Base-by-base conservation (phyloP, 2,329 filamentous ascomycete species). In the Diatrype stigma region DNA sequence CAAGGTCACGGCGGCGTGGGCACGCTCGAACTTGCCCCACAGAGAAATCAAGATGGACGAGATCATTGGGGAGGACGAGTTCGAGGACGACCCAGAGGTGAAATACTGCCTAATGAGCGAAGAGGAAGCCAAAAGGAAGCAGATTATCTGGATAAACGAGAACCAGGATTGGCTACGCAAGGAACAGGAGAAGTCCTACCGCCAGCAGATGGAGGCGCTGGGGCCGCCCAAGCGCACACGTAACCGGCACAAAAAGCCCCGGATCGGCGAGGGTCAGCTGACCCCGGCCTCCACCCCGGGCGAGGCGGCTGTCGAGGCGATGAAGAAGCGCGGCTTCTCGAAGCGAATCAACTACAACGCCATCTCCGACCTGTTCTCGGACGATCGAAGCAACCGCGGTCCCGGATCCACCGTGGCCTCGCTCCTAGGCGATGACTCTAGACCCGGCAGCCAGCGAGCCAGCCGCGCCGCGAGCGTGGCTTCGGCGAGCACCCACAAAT, bases 141-240 rank as follows among this genome's bases (percentile, higher is more conserved):
- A 96, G 68, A 84, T 85, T 53, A 89, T 97, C 48, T 99, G 94
- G 94, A 85, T 96, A 42, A 92, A 93, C 53, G 86, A 92, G 65
- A 97, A 99, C 69, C 91, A 94, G 66, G 90, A 95, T 59, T 99
- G 92, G 81, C 77, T 99, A 37, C 88, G 93, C 8, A 81, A 85
- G 46, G 87, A 95, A 64, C 91, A 96, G 64, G 84, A 89, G 53
- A 96, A 94, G 68, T 78, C 87, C 6, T 86, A 95, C 51, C 82
- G 87, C 37, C 81, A 85, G 52, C 89, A 91, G 68, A 73, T 82
- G 55, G 81, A 80, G 52, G 60, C 60, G 16, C 51, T 68, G 6
- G 72, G 66, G 23, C 78, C 77, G 57, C 79, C 75, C 50, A 88
- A 78, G 70, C 79, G 76, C 50, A 78, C 72, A n/a, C 75, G 82